Evolutionary conservation across 106 monocot species (phyloP).

Genomic region (Agapanthus africanus): DNA sequence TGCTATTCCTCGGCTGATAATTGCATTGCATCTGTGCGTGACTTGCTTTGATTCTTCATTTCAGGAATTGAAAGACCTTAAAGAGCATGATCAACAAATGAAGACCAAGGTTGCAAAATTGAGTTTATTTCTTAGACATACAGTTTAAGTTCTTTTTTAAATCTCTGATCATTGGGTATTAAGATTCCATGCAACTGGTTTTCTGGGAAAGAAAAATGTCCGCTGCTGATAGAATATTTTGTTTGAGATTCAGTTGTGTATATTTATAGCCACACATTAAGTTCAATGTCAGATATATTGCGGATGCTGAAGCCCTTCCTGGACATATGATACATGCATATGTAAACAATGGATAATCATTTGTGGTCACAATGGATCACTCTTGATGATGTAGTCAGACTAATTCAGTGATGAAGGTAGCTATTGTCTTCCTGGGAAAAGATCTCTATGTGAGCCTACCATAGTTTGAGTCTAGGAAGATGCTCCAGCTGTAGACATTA

Average conservation of each 20-base stretch:
- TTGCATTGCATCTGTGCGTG: conserved; percentile 6
- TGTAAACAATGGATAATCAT: not conserved
- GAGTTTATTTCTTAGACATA: not conserved
- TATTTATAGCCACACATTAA: not conserved
- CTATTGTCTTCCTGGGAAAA: not conserved
- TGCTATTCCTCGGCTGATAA: not conserved
- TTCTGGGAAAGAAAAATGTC: not conserved
- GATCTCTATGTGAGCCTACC: too few species aligned
- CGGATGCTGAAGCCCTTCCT: not conserved
- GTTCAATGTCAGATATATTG: not conserved
- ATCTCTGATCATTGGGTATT: not conserved
- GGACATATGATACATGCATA: not conserved
- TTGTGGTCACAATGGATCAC: not conserved
- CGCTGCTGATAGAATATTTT: not conserved
- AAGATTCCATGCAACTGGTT: not conserved
- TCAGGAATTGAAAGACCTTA: conserved; percentile 80
- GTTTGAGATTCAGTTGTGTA: not conserved
- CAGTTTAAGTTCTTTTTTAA: not conserved
- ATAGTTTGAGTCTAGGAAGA: not conserved
- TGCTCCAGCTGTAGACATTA: not conserved
- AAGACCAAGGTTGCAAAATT: conserved; percentile 54
- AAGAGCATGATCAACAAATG: conserved; percentile 69
- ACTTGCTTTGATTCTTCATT: conserved; percentile 5
- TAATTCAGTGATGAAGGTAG: conserved; percentile 5
- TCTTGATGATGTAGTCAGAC: not conserved